These are phyloP conservation scores for Pichia sp. DNA, from an alignment of 1,139 yeast genomes.

Conservation along the genomic window DNA sequence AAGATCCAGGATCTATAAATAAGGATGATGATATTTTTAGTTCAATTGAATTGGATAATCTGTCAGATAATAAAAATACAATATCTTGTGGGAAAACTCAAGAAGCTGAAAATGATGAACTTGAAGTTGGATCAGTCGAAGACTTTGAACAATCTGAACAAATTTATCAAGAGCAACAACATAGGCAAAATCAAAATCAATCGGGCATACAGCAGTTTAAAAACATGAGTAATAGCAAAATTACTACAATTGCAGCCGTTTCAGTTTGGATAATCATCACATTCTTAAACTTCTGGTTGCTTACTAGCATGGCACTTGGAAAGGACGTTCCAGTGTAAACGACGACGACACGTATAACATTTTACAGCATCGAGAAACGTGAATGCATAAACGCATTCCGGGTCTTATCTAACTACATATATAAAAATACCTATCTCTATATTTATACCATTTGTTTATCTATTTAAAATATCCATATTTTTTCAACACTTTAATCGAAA, in stretches of 20 bases:
- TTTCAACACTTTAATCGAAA: too few species aligned
- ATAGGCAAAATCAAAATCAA: background rate
- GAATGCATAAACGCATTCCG: too few species aligned
- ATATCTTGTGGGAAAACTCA: background rate
- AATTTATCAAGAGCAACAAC: background rate
- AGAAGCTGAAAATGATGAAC: too few species aligned
- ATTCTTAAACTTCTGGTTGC: slow-evolving; percentile 44
- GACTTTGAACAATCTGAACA: background rate
- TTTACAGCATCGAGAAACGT: too few species aligned
- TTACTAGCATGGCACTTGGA: slow-evolving; percentile 38
- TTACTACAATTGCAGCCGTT: slow-evolving; percentile 40
- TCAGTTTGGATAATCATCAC: slow-evolving; percentile 49
- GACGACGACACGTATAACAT: background rate
- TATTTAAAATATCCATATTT: too few species aligned
- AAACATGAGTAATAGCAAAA: slow-evolving; percentile 50
- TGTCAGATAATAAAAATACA: background rate
- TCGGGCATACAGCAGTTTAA: slow-evolving; percentile 28
- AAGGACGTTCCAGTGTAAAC: slow-evolving; percentile 27
- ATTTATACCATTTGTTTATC: too few species aligned
- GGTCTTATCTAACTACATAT: too few species aligned
- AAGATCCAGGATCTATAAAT: slow-evolving; percentile 5
- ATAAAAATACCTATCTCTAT: too few species aligned
- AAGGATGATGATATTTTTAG: slow-evolving; percentile 1
- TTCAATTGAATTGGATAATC: slow-evolving; percentile 9
- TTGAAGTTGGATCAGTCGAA: slow-evolving; percentile 6